Percentiles rank a stretch among this genome's conserved stretches.
Conservation (phyloP, 768 basidiomycete species). For the Boletellus sp. region DNA sequence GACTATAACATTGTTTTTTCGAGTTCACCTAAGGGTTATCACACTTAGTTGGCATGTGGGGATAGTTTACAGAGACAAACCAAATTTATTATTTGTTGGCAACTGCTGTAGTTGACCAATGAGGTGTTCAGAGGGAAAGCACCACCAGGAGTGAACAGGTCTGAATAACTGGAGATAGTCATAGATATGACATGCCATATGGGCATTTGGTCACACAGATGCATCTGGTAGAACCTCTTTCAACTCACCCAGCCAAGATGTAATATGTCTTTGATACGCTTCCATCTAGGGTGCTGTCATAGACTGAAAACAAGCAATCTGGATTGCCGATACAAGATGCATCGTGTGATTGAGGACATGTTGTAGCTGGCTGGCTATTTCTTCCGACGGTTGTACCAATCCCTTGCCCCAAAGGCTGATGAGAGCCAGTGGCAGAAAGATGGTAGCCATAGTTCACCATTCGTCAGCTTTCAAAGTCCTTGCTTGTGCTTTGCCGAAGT, state of each 20-base stretch:
- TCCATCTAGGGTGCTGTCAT: conserved; percentile 5
- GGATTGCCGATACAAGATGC: no score
- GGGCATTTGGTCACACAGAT: conserved; percentile 23
- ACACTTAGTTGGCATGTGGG: no score
- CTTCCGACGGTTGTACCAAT: neutral
- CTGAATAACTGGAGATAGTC: no score
- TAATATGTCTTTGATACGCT: conserved; percentile 15
- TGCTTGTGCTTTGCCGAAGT: conserved; percentile 14
- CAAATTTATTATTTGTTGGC: no score
- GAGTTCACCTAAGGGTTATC: conserved; percentile 12
- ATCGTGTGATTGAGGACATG: conserved; percentile 24
- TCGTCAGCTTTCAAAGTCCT: conserved; percentile 21
- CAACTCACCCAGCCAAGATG: conserved; percentile 16
- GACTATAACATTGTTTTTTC: neutral
- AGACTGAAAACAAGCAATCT: neutral
- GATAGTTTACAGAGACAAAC: no score
- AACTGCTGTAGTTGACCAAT: no score
- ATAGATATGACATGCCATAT: conserved; percentile 27
- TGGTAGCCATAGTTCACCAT: conserved; percentile 10
- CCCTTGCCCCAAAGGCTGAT: conserved; percentile 18
- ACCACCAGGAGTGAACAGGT: no score
- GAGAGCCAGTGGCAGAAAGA: conserved; percentile 20
- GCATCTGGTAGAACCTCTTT: conserved; percentile 17
- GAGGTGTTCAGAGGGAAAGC: no score
- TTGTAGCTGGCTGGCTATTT: neutral